Percentiles rank a stretch among this genome's conserved stretches.
Evolutionary conservation across 441 rosid genomes (phyloP).

Genomic region (Theobroma grandiflorum): DNA sequence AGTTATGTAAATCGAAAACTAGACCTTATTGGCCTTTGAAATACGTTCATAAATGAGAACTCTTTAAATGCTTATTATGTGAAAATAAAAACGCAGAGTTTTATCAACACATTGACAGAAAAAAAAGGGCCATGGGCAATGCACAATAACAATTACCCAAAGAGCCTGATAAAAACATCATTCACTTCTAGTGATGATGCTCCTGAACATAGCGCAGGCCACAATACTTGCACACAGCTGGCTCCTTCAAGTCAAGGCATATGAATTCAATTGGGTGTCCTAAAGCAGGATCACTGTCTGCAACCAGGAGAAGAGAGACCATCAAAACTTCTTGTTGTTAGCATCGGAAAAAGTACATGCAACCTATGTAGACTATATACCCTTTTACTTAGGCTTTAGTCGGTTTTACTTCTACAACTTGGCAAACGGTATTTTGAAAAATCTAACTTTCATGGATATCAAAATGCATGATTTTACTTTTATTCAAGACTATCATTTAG

Average conservation of each 20-base stretch:
- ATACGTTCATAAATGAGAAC: background rate
- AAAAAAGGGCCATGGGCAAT: background rate
- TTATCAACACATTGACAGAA: background rate
- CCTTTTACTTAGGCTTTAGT: background rate
- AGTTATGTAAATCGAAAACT: slow-evolving; percentile 9
- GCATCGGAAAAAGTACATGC: background rate
- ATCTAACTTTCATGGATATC: too few relatives aligned
- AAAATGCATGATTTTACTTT: background rate
- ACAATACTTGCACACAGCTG: slow-evolving; percentile 95
- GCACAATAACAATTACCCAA: background rate
- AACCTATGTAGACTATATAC: background rate
- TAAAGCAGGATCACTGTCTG: slow-evolving; percentile 85
- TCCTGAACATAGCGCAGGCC: slow-evolving; percentile 92
- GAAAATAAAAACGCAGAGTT: background rate
- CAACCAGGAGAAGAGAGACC: slow-evolving; percentile 23
- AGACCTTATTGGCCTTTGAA: background rate
- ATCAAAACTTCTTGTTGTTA: background rate
- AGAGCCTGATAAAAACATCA: background rate
- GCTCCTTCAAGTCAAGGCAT: slow-evolving; percentile 88
- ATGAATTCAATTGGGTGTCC: slow-evolving; percentile 99
- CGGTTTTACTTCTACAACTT: too few relatives aligned
- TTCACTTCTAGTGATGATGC: slow-evolving; percentile 75
- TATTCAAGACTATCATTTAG: background rate
- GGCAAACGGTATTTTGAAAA: background rate
- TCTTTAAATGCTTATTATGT: slow-evolving; percentile 16